Conservation (phyloP, 208 protist species). For the Blastocrithidia nonstop region DNA sequence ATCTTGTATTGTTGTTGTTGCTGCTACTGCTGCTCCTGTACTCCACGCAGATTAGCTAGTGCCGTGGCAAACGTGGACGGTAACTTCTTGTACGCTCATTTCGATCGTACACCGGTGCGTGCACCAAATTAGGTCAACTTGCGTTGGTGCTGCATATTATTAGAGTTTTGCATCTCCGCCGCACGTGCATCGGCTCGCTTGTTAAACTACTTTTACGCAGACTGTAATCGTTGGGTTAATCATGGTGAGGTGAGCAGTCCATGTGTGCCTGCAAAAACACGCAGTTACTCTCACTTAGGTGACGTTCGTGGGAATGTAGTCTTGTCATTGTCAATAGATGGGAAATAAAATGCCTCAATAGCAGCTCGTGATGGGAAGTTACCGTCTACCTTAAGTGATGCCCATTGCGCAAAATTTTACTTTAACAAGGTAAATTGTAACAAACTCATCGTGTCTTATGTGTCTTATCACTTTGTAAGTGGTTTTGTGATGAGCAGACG, state of each 20-base stretch:
- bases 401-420: constrained; percentile 19
- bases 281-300: constrained; percentile 48
- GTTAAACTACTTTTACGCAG: constrained; percentile 26
- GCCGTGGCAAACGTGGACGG: constrained; percentile 14
- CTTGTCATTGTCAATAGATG: constrained; percentile 27
- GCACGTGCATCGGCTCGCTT: constrained; percentile 1
- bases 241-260: constrained; percentile 34
- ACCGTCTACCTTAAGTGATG: constrained; percentile 9
- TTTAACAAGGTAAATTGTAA: constrained; percentile 26
- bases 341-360: constrained; percentile 41
- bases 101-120: constrained; percentile 6
- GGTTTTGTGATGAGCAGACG: constrained; percentile 11
- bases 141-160: constrained; percentile 9
- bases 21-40: no score
- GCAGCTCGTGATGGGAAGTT: constrained; percentile 25
- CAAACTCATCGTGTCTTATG: constrained; percentile 21
- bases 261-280: constrained; percentile 27
- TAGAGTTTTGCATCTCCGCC: neutral
- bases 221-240: constrained; percentile 33
- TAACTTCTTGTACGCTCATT: constrained; percentile 45
- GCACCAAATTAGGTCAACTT: constrained; percentile 33
- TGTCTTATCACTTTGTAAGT: constrained; percentile 11
- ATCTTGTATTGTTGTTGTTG: constrained; percentile 1
- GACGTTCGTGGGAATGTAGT: constrained; percentile 14
- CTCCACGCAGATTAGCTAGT: constrained; percentile 22